Evolutionary conservation across 345 rosid genomes (phyloP).

Genomic region (Gynandropsis gynandra): DNA sequence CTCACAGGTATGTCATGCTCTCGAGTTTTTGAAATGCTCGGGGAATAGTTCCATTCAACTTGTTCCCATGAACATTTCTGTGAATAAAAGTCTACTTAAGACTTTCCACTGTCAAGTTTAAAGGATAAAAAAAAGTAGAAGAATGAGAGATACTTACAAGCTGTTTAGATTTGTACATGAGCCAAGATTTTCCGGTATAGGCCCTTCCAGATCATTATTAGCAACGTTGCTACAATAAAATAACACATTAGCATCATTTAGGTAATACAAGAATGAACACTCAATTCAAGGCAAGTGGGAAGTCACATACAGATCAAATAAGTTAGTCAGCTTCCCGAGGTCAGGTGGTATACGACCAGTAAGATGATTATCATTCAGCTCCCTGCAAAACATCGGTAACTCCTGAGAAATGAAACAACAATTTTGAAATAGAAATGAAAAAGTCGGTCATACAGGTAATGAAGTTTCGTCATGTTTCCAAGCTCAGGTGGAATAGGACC

Average conservation of each 20-base stretch:
- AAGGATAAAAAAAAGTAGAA: conserved; percentile 5
- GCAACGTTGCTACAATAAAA: conserved; percentile 64
- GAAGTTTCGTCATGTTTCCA: conserved; percentile 94
- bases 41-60: conserved; percentile 70
- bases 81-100: conserved; percentile 6
- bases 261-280: neutral
- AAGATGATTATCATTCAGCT: conserved; percentile 73
- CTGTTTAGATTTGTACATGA: conserved; percentile 86
- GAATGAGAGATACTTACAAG: conserved; percentile 48
- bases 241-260: conserved; percentile 4
- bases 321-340: conserved; percentile 92
- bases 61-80: conserved; percentile 86
- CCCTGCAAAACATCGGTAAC: conserved; percentile 49
- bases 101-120: neutral
- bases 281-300: conserved; percentile 4
- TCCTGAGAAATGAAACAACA: conserved; percentile 1
- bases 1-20: conserved; percentile 90
- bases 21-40: conserved; percentile 73
- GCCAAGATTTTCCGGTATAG: conserved; percentile 78
- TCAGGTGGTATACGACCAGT: conserved; percentile 72
- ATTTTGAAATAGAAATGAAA: neutral
- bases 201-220: conserved; percentile 71
- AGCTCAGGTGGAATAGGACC: conserved; percentile 89
- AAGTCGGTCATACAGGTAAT: conserved; percentile 56
- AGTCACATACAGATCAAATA: conserved; percentile 76